Base-by-base conservation (phyloP, 176 grass and related monocot species). In the Sorghum bicolor region DNA sequence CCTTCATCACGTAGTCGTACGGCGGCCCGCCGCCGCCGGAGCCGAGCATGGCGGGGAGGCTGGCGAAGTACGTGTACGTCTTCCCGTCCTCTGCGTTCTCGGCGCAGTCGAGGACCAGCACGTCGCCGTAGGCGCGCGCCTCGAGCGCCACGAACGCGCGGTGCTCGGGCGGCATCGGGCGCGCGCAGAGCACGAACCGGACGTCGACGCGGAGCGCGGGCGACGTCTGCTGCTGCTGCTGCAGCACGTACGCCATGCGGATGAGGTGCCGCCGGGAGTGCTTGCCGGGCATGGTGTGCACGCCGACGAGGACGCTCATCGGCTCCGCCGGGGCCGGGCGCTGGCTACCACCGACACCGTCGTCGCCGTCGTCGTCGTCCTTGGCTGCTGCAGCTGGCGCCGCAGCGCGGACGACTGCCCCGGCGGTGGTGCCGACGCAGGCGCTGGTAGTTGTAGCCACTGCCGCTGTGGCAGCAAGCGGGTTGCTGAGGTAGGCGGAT, bases 1-100 rank as follows among this genome's bases (percentile, higher is more conserved):
- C 87, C 92, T 98, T 98, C 82, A 93, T 86, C 41, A 89, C 90
- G 70, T 93, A 98, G 86, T 98, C 92, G 74, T 95, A 98, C 8
- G 91, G 82, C 0, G 33, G 70, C 5, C 22, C 39, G 52, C 7
- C 63, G 58, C 1, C 8, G 13, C 1, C 13, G 43, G 11, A 68
- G 45, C 24, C 63, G 75, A 87, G 66, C 68, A 89, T 80, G 8
- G 20, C 26, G 3, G 92, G 89, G 10, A 91, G 73, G 63, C 78
- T 45, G 28, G 92, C 70, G 87, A 94, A 94, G 87, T 91, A 94
- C 28, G 69, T 36, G 92, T 85, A 91, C 14, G 92, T 91, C 74
- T 87, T 91, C 8, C 92, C 88, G 0, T 8, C 17, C 3, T 91
- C 80, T 6, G 85, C 69, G 73, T 17, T 62, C 89, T 94, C 89